A percentile compares a stretch with the other conserved stretches of the same genome.
Evolutionary conservation across 495 filamentous ascomycete species (phyloP).

Genomic region (Penicillium pulvis): DNA sequence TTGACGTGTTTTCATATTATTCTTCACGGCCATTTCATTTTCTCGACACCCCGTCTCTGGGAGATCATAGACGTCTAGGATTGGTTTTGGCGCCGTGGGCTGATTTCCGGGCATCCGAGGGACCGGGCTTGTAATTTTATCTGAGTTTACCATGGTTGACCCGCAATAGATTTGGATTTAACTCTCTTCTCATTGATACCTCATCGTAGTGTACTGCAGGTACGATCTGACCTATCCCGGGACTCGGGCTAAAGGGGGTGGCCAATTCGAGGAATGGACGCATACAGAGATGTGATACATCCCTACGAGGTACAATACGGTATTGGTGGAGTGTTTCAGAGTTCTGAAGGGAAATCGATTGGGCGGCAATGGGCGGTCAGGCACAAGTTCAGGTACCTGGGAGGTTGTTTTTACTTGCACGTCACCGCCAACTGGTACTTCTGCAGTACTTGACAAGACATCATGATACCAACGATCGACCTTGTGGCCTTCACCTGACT

Average conservation of each 20-base stretch:
- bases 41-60: constrained; percentile 29
- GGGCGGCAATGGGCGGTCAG: constrained; percentile 23
- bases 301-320: neutral
- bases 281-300: constrained; percentile 4
- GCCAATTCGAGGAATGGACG: neutral
- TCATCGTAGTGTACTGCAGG: constrained; percentile 16
- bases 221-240: neutral
- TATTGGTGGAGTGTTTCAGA: constrained; percentile 8
- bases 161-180: constrained; percentile 34
- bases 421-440: neutral
- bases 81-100: constrained; percentile 31
- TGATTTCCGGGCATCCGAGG: constrained; percentile 29
- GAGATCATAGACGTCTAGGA: constrained; percentile 27
- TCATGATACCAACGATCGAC: constrained; percentile 6
- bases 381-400: constrained; percentile 4
- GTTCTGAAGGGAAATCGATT: constrained; percentile 2
- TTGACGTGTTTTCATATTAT: constrained; percentile 23
- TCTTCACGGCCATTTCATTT: constrained; percentile 19
- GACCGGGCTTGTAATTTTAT: constrained; percentile 49
- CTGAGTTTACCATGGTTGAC: constrained; percentile 30
- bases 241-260: constrained; percentile 7
- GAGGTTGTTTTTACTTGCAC: neutral
- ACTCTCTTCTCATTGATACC: constrained; percentile 8
- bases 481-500: constrained; percentile 18
- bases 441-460: constrained; percentile 3